Evolutionary conservation across 345 rosid genomes (phyloP), one percentile per base, ranked within the genome.

Genomic region (Eucalyptus erythrocorys): DNA sequence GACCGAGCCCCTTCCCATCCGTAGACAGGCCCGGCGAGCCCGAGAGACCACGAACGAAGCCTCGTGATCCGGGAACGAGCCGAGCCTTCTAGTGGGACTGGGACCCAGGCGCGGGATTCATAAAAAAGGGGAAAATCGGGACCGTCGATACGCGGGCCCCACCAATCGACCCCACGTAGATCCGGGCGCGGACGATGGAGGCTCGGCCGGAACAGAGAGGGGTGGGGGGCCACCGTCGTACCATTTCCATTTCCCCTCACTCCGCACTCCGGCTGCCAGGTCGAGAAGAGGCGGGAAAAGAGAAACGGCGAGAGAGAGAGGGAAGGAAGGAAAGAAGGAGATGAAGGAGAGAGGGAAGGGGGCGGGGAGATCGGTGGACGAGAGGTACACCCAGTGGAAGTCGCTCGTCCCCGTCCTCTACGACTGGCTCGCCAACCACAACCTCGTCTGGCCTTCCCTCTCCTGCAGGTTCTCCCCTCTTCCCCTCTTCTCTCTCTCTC

Each of bases 381-480:
- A 90, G 79, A 85, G 91, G 86, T 90, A 90, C 71, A 59, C 91
- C 1, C 91, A 85, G 61, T 90, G 88, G 91, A 90, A 87, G 88
- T 90, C 91, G 11, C 87, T 90, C 57, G 91, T 90, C 48, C 91
- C 91, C 4, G 91, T 90, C 49, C 91, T 90, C 50, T 90, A 90
- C 88, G 91, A 90, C 61, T 90, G 88, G 89, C 91, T 90, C 42
- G 91, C 91, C 85, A 90, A 90, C 89, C 91, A 90, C 89, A 90
- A 90, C 89, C 91, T 90, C 87, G 91, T 90, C 79, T 90, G 91
- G 91, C 91, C 91, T 4, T 90, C 91, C 14, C 89, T 90, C 47
- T 95, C 96, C 86, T 94, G 95, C 92, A 92, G 96, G 95, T 94
- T 80, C 55, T 22, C 40, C 51, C 26, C 34, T 24, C 48, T 61